A percentile compares a stretch with the other conserved stretches of the same genome.
phyloP scores from a whole-genome alignment of 1,139 yeast genomes.

The Yamadazyma mexicana region DNA sequence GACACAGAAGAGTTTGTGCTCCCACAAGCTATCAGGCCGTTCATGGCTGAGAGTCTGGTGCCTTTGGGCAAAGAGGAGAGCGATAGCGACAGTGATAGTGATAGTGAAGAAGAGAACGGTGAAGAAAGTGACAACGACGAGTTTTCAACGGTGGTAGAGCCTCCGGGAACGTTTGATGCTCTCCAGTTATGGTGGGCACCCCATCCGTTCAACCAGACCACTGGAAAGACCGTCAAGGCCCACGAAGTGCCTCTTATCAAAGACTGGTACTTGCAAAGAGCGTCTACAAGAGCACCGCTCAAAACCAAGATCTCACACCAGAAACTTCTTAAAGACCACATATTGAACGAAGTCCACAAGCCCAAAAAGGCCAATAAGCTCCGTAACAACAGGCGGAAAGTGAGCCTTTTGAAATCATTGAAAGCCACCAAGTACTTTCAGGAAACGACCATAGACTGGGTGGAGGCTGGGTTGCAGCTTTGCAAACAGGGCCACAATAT shows the following conservation, averaged over 20 bases:
- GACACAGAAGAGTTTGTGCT: slow-evolving; percentile 11
- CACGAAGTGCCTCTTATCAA: slow-evolving; percentile 88
- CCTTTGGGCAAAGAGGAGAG: slow-evolving; percentile 17
- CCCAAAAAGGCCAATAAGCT: slow-evolving; percentile 22
- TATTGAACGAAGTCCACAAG: slow-evolving; percentile 67
- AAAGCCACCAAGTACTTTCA: slow-evolving; percentile 85
- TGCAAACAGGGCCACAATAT: slow-evolving; percentile 93
- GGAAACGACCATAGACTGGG: slow-evolving; percentile 94
- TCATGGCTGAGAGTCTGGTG: slow-evolving; percentile 8
- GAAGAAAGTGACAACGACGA: slow-evolving; percentile 8
- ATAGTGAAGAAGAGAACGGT: slow-evolving; percentile 7
- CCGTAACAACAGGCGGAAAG: slow-evolving; percentile 42
- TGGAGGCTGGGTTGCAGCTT: slow-evolving; percentile 94
- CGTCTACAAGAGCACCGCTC: slow-evolving; percentile 58
- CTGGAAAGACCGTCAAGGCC: slow-evolving; percentile 75
- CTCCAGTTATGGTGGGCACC: slow-evolving; percentile 77
- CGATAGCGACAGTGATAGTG: slow-evolving; percentile 22
- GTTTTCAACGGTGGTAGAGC: slow-evolving; percentile 23
- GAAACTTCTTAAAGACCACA: slow-evolving; percentile 72
- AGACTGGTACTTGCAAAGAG: slow-evolving; percentile 76
- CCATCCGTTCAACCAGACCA: slow-evolving; percentile 75
- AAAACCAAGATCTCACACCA: slow-evolving; percentile 88
- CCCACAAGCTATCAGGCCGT: slow-evolving; percentile 12
- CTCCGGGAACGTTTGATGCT: slow-evolving; percentile 54
- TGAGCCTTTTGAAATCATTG: slow-evolving; percentile 64